Conservation (phyloP, 805 yeast species). For the Ogataea paraovalis region DNA sequence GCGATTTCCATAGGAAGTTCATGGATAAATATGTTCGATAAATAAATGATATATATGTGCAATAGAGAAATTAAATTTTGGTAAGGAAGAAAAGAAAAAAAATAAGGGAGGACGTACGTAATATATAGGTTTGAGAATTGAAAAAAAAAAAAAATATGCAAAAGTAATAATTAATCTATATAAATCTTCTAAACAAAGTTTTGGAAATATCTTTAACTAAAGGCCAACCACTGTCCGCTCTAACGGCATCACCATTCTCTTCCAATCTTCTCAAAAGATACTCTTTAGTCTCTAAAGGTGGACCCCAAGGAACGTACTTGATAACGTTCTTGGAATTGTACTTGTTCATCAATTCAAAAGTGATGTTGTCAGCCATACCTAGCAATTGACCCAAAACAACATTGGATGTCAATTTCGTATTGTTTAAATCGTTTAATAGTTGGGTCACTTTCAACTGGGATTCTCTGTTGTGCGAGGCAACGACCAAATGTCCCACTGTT, state of each 20-base stretch:
- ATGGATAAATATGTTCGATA: conserved; percentile 37
- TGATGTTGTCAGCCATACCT: conserved; percentile 93
- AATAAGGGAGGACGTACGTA: too few species aligned
- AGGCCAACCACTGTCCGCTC: conserved; percentile 77
- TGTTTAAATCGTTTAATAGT: conserved; percentile 34
- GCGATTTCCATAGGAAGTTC: conserved; percentile 40
- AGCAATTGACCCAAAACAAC: conserved; percentile 85
- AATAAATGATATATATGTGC: background rate
- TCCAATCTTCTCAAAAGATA: conserved; percentile 85
- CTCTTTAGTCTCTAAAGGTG: conserved; percentile 89
- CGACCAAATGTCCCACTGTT: conserved; percentile 72
- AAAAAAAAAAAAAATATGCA: background rate
- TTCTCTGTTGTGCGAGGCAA: conserved; percentile 83
- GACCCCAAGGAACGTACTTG: conserved; percentile 98
- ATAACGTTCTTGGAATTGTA: conserved; percentile 71
- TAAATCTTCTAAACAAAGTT: conserved; percentile 32
- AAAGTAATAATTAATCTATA: conserved; percentile 1
- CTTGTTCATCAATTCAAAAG: conserved; percentile 64
- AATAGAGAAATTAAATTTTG: background rate
- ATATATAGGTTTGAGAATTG: too few species aligned
- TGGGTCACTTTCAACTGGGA: conserved; percentile 74
- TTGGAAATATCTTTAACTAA: conserved; percentile 52
- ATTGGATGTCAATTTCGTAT: conserved; percentile 42
- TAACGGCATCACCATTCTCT: conserved; percentile 94
- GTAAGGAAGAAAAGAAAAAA: too few species aligned